Conservation (phyloP, 2,329 filamentous ascomycete genomes). For the Talaromyces sp. region DNA sequence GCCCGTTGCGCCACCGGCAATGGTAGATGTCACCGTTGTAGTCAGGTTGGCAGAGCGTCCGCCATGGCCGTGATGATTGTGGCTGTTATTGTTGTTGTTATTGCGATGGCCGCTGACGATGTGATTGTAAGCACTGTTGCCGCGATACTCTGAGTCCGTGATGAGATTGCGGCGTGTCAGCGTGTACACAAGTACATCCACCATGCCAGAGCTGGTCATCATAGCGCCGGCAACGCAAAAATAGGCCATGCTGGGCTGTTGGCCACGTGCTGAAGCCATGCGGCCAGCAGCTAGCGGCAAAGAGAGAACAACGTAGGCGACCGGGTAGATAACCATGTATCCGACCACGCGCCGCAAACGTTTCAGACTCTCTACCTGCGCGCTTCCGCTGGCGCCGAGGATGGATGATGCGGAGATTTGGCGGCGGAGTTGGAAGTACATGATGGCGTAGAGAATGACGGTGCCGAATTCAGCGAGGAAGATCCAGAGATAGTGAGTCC, state of each 20-base stretch:
- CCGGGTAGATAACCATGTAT: constrained; percentile 43
- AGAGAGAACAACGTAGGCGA: constrained; percentile 56
- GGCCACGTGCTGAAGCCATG: constrained; percentile 34
- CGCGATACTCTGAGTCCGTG: constrained; percentile 42
- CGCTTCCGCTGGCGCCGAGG: constrained; percentile 22
- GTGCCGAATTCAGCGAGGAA: constrained; percentile 49
- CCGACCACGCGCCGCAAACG: constrained; percentile 38
- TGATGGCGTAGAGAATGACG: constrained; percentile 42
- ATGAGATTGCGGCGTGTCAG: constrained; percentile 52
- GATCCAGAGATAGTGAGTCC: constrained; percentile 50
- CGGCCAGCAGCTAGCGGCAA: constrained; percentile 54
- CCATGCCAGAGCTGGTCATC: constrained; percentile 54
- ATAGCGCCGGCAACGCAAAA: constrained; percentile 50
- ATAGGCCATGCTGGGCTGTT: constrained; percentile 32
- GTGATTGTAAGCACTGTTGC: constrained; percentile 12
- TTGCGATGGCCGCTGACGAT: not conserved
- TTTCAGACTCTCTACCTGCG: constrained; percentile 31
- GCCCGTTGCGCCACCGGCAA: constrained; percentile 3
- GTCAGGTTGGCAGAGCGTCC: constrained; percentile 14
- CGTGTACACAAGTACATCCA: constrained; percentile 55
- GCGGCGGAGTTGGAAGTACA: constrained; percentile 44
- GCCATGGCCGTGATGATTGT: constrained; percentile 20
- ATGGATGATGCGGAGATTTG: constrained; percentile 35
- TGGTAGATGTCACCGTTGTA: constrained; percentile 17
- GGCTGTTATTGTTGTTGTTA: constrained; percentile 11